A percentile compares a stretch with the other conserved stretches of the same genome.
Evolutionary conservation across 345 rosid species (phyloP).

Genomic region (Salix brachista): DNA sequence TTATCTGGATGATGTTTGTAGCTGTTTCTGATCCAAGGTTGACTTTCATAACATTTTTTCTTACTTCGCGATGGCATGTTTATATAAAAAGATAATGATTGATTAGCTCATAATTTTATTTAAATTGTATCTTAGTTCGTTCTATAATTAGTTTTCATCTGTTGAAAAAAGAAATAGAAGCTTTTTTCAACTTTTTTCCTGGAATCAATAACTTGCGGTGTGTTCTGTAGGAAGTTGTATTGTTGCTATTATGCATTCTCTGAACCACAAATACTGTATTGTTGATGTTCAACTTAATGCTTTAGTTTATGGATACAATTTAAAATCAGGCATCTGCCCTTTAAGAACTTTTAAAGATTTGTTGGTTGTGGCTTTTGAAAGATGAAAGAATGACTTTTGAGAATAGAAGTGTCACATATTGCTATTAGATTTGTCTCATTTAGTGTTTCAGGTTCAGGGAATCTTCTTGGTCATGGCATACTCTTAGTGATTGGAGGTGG

Average conservation of each 20-base stretch:
- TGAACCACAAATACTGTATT: neutral
- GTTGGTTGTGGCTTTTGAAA: neutral
- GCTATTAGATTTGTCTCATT: neutral
- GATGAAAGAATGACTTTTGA: neutral
- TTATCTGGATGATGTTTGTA: neutral
- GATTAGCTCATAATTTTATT: neutral
- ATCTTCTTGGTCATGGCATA: neutral
- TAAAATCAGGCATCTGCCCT: neutral
- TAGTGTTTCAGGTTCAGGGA: neutral
- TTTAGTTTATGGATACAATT: no score
- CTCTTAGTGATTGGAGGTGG: neutral
- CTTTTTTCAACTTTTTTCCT: neutral
- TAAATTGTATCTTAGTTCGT: neutral
- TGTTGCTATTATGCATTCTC: neutral
- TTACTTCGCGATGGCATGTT: neutral
- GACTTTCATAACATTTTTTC: neutral
- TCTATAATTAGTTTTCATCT: no score
- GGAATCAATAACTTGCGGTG: neutral
- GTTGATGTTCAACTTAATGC: no score
- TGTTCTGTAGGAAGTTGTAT: neutral
- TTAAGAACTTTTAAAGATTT: neutral
- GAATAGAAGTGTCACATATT: neutral
- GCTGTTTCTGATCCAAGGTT: neutral
- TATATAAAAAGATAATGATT: neutral
- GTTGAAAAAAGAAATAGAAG: neutral